These are phyloP conservation scores for Metarhizium robertsii DNA, from an alignment of 2,329 filamentous ascomycete species.

Conservation along the genomic window DNA sequence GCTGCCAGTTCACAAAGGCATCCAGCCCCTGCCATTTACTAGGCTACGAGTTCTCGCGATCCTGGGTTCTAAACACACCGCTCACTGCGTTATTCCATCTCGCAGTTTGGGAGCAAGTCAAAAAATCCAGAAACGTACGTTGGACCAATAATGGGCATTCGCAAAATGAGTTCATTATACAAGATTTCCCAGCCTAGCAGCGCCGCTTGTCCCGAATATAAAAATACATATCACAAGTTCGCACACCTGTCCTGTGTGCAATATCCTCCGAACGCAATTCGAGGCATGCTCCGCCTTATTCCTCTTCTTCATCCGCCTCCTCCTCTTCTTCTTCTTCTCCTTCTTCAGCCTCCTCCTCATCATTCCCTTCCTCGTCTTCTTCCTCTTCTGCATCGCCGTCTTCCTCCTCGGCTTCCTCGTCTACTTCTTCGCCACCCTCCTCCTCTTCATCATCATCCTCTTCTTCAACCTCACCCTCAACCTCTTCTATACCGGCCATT, in stretches of 20 bases:
- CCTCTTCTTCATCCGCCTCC: conserved; percentile 9
- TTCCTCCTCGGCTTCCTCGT: conserved; percentile 8
- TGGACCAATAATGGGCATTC: too few species aligned
- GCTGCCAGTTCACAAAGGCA: too few species aligned
- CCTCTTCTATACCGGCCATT: background rate
- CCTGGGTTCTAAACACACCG: too few species aligned
- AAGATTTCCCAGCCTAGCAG: background rate
- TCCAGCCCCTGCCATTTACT: too few species aligned
- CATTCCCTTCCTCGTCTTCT: conserved; percentile 7
- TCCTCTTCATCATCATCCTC: conserved; percentile 14
- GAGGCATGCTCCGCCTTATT: background rate
- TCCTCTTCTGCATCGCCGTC: conserved; percentile 7
- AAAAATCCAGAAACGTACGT: too few species aligned
- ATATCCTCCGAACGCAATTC: background rate
- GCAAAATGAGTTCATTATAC: background rate
- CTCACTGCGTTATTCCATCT: too few species aligned
- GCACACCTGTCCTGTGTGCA: background rate
- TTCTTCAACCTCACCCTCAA: conserved; percentile 8
- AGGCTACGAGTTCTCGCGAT: too few species aligned
- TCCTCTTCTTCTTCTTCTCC: background rate
- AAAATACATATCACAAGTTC: background rate
- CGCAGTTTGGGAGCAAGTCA: too few species aligned
- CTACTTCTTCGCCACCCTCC: conserved; percentile 5
- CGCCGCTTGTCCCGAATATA: background rate
- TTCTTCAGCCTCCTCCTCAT: conserved; percentile 9